Evolutionary conservation across 2,329 filamentous ascomycete genomes (phyloP), one percentile per base, ranked within the genome.

Genomic region (Cercospora citrullina): DNA sequence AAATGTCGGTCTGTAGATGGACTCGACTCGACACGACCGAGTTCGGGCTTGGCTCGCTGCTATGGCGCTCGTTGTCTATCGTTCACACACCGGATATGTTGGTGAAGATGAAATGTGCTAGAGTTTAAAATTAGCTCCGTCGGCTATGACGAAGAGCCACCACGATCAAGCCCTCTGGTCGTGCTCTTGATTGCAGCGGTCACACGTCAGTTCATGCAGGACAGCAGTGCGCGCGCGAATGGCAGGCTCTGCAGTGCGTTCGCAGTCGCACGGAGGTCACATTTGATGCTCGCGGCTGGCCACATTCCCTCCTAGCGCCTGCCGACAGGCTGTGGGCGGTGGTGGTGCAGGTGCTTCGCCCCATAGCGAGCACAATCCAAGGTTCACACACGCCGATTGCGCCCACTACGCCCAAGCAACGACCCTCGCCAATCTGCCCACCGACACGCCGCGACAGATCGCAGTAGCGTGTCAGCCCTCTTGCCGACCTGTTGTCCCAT

Each of bases 301-400:
- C 12, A 42, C 58, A 60, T n/a, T 21, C 33, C 31, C 48, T 23
- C 53, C 26, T n/a, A 58, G 53, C 53, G 53, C 53, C 53, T 58
- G 53, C 53, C 53, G 21, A 42, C 36, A 42, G 36, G 36, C 42
- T 23, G 18, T 3, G 18, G 18, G 45, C 45, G 45, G 45, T 58
- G 45, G 45, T 58, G 53, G 26, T 58, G 53, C 53, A 30, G 57
- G 5, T 62, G 60, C 60, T 62, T 26, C 36, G 60, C 60, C 60
- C 31, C 23, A 61, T 42, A 12, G 42, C 23, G 31, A 48, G n/a
- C 36, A 48, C 33, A 28, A 42, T 61, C 36, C 58, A 45, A 58
- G 53, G 53, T 58, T 58, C 30, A 26, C 36, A 23, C 59, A 28
- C 62, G 48, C 36, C 62, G 48, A 57, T 51, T 64, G 62, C 62